A percentile compares a stretch with the other conserved stretches of the same genome.
phyloP scores from a whole-genome alignment of 768 basidiomycete species.

The Leccinum aurantiacum region DNA sequence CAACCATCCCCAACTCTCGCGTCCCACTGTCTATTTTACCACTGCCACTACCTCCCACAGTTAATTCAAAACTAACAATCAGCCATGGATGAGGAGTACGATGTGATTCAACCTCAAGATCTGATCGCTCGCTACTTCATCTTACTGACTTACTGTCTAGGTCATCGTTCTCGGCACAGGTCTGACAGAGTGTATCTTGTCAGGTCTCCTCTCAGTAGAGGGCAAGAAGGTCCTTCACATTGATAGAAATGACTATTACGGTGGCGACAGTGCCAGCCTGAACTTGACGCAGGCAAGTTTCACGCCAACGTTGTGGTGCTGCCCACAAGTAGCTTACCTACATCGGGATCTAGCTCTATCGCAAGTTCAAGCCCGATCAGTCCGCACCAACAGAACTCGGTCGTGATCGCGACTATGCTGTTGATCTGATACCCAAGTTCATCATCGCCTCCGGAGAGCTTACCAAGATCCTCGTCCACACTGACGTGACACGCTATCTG shows the following conservation, averaged over 20 bases:
- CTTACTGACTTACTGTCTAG: constrained; percentile 38
- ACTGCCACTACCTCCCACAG: constrained; percentile 2
- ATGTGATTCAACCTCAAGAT: constrained; percentile 51
- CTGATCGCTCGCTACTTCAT: constrained; percentile 8
- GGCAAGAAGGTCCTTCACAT: constrained; percentile 99
- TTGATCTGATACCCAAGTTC: constrained; percentile 98
- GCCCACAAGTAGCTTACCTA: constrained; percentile 16
- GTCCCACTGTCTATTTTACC: constrained; percentile 10
- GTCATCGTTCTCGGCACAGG: constrained; percentile 95
- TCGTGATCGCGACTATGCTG: constrained; percentile 95
- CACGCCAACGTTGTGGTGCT: constrained; percentile 8
- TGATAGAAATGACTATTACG: constrained; percentile 98
- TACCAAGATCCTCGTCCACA: constrained; percentile 97
- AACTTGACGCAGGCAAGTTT: constrained; percentile 89
- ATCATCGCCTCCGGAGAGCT: constrained; percentile 98
- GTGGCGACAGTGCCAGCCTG: constrained; percentile 94
- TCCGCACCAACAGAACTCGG: constrained; percentile 81
- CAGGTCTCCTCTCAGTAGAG: constrained; percentile 96
- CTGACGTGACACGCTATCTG: constrained; percentile 96
- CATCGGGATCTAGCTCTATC: constrained; percentile 69
- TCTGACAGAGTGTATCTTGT: constrained; percentile 97
- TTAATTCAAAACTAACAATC: constrained; percentile 15
- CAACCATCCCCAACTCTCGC: constrained; percentile 8
- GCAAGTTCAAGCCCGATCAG: constrained; percentile 86
- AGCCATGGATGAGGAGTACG: constrained; percentile 98